Evolutionary conservation across 805 yeast genomes (phyloP), one percentile per base, ranked within the genome.

Genomic region (Dipodascus geniculatus): DNA sequence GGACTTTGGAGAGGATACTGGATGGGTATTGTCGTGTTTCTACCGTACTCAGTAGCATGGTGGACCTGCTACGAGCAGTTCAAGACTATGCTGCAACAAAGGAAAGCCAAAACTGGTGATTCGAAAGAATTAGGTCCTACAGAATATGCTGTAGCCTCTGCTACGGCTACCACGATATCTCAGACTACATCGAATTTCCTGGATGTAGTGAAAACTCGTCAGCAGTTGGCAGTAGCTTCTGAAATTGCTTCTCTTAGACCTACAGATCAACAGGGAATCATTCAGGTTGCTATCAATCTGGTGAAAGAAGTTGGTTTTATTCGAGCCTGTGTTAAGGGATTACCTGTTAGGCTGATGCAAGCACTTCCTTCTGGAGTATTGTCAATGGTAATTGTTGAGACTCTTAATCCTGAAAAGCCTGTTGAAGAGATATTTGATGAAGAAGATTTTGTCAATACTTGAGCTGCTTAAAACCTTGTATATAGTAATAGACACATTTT

Each of bases 1-100:
- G 98, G 97, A 2, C 75, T 85, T 58, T 90, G 81, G 70, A 77
- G 95, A 59, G 99, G 99, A 9, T 72, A 72, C 57, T 68, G 71
- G 68, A 67, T 72, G 74, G 74, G 75, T 3, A 61, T 71, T 16
- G 73, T 61, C 2, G 75, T 71, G 31, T 71, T 69, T 57, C 59
- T 72, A 17, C 75, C 75, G 2, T 71, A 71, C 54, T 68, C 75
- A 1, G 64, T 71, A 28, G 70, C 68, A 14, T 71, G 73, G 72
- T 71, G 75, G 75, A 65, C 61, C 38, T 56, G 66, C 9, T 71
- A 71, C 59, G 71, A 65, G 59, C 56, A 56, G 22, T 20, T 51
- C 11, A 58, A 58, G 50, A 23, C 28, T 2, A 35, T n/a, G 23
- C 51, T 49, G 17, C 48, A 50, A 2, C 35, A 54, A 28, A 31